Conservation (phyloP, 2,329 filamentous ascomycete genomes). For the Penicillium brasilianum region DNA sequence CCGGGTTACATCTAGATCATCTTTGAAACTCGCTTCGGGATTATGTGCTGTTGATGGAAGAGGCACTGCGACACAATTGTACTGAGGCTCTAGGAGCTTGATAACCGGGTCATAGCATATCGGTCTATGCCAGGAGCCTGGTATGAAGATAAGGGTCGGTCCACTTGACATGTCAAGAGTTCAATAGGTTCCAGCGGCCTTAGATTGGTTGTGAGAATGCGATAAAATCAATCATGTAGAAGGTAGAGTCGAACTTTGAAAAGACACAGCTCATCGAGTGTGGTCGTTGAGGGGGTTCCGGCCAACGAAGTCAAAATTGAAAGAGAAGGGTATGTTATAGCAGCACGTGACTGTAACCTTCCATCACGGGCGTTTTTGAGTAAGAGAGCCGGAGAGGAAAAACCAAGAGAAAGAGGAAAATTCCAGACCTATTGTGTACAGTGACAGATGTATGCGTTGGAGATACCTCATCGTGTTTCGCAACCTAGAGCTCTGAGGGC, state of each 20-base stretch:
- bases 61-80: slow-evolving; percentile 43
- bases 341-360: not conserved
- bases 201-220: not conserved
- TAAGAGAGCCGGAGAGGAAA: too few species aligned
- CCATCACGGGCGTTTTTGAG: too few species aligned
- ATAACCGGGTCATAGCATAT: slow-evolving; percentile 46
- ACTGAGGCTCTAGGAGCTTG: slow-evolving; percentile 38
- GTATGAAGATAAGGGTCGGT: slow-evolving; percentile 54
- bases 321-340: not conserved
- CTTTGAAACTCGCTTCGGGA: slow-evolving; percentile 46
- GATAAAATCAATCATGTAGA: not conserved
- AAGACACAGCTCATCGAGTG: not conserved
- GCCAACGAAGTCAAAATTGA: not conserved
- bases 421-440: too few species aligned
- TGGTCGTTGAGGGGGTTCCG: not conserved
- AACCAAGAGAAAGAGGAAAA: too few species aligned
- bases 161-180: not conserved
- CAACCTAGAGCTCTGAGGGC: too few species aligned
- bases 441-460: too few species aligned
- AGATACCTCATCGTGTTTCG: too few species aligned
- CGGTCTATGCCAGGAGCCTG: slow-evolving; percentile 55
- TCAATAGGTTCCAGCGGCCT: not conserved
- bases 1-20: slow-evolving; percentile 50
- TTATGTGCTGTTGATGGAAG: slow-evolving; percentile 48
- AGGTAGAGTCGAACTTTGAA: not conserved